Evolutionary conservation across 2,329 filamentous ascomycete species (phyloP).

Genomic region (Diaporthe vaccinii): DNA sequence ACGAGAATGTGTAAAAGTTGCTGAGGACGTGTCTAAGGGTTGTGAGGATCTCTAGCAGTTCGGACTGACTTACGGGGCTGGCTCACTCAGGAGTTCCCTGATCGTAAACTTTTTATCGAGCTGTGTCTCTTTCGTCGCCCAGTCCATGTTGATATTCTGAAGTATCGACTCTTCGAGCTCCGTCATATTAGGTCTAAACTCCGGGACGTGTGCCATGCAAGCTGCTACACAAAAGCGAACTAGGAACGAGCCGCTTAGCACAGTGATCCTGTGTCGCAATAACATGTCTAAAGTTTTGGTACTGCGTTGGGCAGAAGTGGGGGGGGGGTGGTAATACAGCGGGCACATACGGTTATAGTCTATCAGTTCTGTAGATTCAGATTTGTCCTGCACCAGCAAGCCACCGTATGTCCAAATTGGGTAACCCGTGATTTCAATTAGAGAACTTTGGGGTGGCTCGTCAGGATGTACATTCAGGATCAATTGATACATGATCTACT

Average conservation of each 20-base stretch:
- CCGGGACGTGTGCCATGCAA: neutral
- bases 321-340: too few relatives aligned
- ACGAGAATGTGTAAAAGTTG: neutral
- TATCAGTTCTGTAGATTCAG: constrained; percentile 8
- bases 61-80: neutral
- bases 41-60: neutral
- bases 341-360: neutral
- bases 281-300: too few relatives aligned
- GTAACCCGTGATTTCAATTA: neutral
- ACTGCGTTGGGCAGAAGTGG: neutral
- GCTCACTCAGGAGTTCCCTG: constrained; percentile 14
- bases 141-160: neutral
- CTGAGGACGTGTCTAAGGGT: neutral
- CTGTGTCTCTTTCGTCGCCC: neutral
- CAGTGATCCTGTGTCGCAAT: neutral
- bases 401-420: constrained; percentile 26
- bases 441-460: neutral
- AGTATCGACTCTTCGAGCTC: constrained; percentile 11
- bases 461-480: neutral
- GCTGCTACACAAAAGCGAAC: constrained; percentile 9
- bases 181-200: neutral
- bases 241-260: neutral
- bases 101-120: neutral
- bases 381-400: neutral
- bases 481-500: constrained; percentile 30